These are phyloP conservation scores for Lactarius quietus DNA, from an alignment of 768 basidiomycete genomes.

Conservation along the genomic window DNA sequence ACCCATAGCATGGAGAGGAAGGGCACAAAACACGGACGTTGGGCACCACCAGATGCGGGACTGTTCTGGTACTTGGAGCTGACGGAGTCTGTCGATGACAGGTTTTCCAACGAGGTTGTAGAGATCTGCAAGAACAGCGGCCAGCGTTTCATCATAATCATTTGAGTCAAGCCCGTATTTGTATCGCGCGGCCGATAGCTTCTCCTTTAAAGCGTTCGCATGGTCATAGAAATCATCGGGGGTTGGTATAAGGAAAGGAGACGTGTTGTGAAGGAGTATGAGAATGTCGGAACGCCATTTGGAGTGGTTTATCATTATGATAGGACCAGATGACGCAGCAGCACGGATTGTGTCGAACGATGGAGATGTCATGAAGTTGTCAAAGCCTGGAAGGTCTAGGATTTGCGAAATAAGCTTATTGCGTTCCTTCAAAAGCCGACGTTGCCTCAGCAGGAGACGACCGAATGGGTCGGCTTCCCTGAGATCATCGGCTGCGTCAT, in stretches of 20 bases:
- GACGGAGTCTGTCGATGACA: background rate
- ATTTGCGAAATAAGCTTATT: background rate
- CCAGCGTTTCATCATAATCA: background rate
- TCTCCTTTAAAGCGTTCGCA: background rate
- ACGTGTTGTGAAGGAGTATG: background rate
- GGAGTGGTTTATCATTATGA: conserved; percentile 12
- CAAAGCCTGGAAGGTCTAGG: background rate
- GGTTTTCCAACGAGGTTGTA: conserved; percentile 9
- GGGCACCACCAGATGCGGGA: conserved; percentile 23
- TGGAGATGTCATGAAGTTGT: background rate
- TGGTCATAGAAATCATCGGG: background rate
- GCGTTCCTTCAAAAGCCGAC: background rate
- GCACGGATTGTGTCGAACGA: background rate
- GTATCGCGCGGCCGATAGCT: background rate
- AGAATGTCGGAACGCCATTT: conserved; percentile 7
- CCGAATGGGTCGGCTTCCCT: background rate
- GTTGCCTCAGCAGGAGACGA: conserved; percentile 1
- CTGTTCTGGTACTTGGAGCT: background rate
- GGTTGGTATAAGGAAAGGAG: background rate
- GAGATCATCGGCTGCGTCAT: background rate
- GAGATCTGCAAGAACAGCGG: background rate
- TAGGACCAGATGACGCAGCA: conserved; percentile 4
- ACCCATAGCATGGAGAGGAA: conserved; percentile 23
- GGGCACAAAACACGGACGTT: conserved; percentile 7
- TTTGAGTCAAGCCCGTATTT: background rate